Evolutionary conservation across 2,329 filamentous ascomycete species (phyloP).

Genomic region (Epichloe coenophiala): DNA sequence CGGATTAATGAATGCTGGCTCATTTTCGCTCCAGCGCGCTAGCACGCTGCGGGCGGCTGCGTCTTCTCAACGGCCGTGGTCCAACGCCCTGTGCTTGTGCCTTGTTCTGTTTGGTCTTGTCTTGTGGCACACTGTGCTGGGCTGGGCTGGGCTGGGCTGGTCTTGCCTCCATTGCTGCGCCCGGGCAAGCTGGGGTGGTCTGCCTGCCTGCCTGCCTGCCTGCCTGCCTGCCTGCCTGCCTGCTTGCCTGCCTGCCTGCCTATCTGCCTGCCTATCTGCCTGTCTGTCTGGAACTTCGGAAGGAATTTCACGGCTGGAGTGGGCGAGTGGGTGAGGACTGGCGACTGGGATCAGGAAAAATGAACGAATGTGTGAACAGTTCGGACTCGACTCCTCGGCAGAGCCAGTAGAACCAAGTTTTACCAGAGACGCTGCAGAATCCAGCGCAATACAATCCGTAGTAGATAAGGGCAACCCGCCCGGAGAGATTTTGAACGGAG

Average conservation of each 20-base stretch:
- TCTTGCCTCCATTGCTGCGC: conserved; percentile 2
- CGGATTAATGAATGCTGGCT: no score
- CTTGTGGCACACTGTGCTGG: no score
- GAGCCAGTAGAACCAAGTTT: no score
- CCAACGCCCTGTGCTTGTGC: not conserved
- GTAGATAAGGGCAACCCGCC: not conserved
- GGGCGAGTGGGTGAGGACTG: no score
- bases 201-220: no score
- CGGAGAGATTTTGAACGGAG: not conserved
- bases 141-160: not conserved
- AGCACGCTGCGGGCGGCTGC: not conserved
- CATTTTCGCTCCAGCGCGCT: no score
- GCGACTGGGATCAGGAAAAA: not conserved
- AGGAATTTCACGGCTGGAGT: not conserved
- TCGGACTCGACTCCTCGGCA: not conserved
- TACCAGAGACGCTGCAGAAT: no score
- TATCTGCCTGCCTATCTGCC: no score
- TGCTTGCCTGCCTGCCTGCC: no score
- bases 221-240: accelerated
- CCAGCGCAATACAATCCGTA: no score
- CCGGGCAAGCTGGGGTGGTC: not conserved
- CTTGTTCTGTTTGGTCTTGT: not conserved
- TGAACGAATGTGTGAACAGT: not conserved
- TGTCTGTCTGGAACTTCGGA: not conserved
- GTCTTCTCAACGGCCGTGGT: not conserved